phyloP scores from a whole-genome alignment of 2,329 filamentous ascomycete species.

The Helotiales sp. region DNA sequence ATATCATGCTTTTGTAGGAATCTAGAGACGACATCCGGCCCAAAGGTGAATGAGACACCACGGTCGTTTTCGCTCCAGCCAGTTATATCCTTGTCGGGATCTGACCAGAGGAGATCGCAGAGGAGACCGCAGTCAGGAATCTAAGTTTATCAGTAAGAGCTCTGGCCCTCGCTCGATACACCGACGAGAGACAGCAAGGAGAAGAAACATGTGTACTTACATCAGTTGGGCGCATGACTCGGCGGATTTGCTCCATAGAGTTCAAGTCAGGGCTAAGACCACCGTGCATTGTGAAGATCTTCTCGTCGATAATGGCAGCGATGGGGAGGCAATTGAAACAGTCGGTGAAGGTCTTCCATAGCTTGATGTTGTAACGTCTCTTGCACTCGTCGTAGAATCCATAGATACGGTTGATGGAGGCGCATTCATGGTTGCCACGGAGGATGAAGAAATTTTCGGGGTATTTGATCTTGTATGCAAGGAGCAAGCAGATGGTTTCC shows the following conservation, averaged over 20 bases:
- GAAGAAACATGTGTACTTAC: slow-evolving; percentile 57
- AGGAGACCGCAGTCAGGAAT: slow-evolving; percentile 97
- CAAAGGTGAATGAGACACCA: slow-evolving; percentile 98
- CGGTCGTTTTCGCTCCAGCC: slow-evolving; percentile 99
- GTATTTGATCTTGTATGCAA: slow-evolving; percentile 99
- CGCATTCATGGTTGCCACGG: slow-evolving; percentile 98
- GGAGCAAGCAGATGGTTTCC: slow-evolving; percentile 94
- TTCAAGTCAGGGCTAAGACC: slow-evolving; percentile 95
- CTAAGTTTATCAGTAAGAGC: slow-evolving; percentile 50
- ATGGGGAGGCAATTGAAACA: slow-evolving; percentile 99
- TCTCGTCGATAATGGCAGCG: slow-evolving; percentile 98
- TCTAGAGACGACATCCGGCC: slow-evolving; percentile 92
- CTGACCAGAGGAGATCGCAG: slow-evolving; percentile 97
- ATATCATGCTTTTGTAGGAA: slow-evolving; percentile 99
- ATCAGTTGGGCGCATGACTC: slow-evolving; percentile 98
- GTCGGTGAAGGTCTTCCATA: slow-evolving; percentile 99
- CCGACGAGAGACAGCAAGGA: slow-evolving; percentile 28
- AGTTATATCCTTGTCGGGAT: slow-evolving; percentile 98
- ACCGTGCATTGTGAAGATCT: slow-evolving; percentile 99
- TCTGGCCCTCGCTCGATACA: slow-evolving; percentile 33
- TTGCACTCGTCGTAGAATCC: slow-evolving; percentile 99
- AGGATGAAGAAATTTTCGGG: slow-evolving; percentile 99
- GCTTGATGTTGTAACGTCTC: slow-evolving; percentile 97
- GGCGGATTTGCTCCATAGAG: slow-evolving; percentile 99
- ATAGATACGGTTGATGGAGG: slow-evolving; percentile 98